Evolutionary conservation across 257 asterid species (phyloP), one percentile per base, ranked within the genome.

Genomic region (Vinca minor): DNA sequence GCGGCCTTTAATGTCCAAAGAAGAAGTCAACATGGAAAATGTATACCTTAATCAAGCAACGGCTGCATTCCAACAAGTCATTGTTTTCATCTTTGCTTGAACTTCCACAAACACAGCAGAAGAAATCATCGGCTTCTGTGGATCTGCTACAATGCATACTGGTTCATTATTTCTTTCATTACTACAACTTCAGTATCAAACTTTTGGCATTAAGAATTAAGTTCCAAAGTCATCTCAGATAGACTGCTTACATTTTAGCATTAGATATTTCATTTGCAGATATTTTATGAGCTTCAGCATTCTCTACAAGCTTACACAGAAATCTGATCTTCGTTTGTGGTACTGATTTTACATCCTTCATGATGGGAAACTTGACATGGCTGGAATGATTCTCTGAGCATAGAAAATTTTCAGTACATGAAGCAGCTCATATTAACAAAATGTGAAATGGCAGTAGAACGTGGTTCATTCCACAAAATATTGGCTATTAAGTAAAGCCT

Each of bases 11-110:
- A 38, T 34, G 23, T 26, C 62, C 41, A 47, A 35, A 41, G 48
- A 15, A 52, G 20, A 45, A 47, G 12, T 36, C 62, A 56, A 29
- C 18, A 45, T 0, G 46, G 52, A 71, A 55, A 39, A 31, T 46
- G 59, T 54, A 77, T 69, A 77, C 87, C 83, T 77, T 82, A 73
- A 69, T 69, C 32, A 75, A 71, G 74, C 69, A 74, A 64, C 66
- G 32, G 71, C 46, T 74, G 78, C 81, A 72, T 72, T 74, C 74
- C 50, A 73, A 48, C 47, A 79, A 65, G 45, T 65, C 66, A 66
- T 77, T 63, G 62, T 13, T 42, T 39, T 70, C 75, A 55, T 77
- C 76, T 63, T 69, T 77, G 78, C 77, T 59, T 15, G 77, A 69
- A 62, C 71, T 74, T 70, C 81, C 77, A 76, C 82, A 74, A 61